Conservation (phyloP, 1,139 yeast species). For the Hansenula anomala region DNA sequence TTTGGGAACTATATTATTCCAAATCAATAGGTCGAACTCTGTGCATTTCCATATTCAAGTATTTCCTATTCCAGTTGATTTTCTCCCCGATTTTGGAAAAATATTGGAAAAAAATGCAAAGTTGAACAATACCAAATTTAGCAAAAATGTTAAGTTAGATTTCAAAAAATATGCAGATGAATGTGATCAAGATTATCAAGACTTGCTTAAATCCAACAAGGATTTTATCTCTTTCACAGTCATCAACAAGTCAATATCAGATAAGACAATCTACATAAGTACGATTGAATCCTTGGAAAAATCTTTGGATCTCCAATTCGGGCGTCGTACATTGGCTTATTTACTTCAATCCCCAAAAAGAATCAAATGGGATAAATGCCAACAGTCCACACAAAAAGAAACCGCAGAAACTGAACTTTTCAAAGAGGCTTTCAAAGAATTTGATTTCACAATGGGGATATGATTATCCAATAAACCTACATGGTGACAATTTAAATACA, state of each 20-base stretch:
- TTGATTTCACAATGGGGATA: constrained; percentile 30
- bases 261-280: constrained; percentile 26
- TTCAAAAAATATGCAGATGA: constrained; percentile 30
- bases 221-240: constrained; percentile 33
- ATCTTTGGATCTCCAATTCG: constrained; percentile 66
- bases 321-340: constrained; percentile 68
- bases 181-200: constrained; percentile 23
- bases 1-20: constrained; percentile 52
- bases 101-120: constrained; percentile 37
- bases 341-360: constrained; percentile 56
- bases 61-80: constrained; percentile 48
- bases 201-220: constrained; percentile 31
- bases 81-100: constrained; percentile 32
- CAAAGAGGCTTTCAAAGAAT: constrained; percentile 42
- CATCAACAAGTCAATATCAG: constrained; percentile 26
- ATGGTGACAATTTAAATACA: no score
- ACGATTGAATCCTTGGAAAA: constrained; percentile 24
- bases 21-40: constrained; percentile 49
- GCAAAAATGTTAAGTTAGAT: constrained; percentile 36
- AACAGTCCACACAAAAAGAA: constrained; percentile 55
- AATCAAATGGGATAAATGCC: constrained; percentile 69
- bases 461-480: no score
- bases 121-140: constrained; percentile 46
- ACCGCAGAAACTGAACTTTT: constrained; percentile 55
- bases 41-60: constrained; percentile 66